Conservation (phyloP, 192 early-diverging fungal species). For the Coemansia sp. region DNA sequence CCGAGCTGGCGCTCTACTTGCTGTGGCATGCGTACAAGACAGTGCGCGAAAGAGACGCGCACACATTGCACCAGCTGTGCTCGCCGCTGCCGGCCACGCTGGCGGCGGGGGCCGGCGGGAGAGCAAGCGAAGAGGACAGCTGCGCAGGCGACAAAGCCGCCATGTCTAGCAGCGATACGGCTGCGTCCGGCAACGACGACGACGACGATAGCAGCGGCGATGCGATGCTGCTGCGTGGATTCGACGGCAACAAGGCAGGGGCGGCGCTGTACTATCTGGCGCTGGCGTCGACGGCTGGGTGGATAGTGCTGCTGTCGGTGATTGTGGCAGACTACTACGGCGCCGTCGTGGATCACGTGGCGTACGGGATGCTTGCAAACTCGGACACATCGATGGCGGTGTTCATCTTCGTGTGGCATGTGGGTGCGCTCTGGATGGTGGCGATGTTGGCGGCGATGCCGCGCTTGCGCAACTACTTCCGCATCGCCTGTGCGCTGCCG, state of each 20-base stretch:
- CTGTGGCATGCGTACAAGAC: slow-evolving; percentile 62
- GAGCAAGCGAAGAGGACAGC: slow-evolving; percentile 4
- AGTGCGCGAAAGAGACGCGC: slow-evolving; percentile 23
- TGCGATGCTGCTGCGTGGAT: slow-evolving; percentile 67
- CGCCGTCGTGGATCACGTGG: slow-evolving; percentile 56
- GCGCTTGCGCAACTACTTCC: slow-evolving; percentile 70
- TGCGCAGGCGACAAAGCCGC: not conserved
- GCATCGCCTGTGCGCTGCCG: slow-evolving; percentile 60
- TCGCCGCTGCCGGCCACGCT: not conserved
- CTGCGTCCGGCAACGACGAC: not conserved
- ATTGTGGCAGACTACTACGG: slow-evolving; percentile 81
- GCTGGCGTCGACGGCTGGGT: slow-evolving; percentile 61
- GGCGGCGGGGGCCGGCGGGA: no score
- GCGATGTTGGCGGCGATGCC: slow-evolving; percentile 51
- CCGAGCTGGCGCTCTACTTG: slow-evolving; percentile 51
- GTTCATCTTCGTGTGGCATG: slow-evolving; percentile 77
- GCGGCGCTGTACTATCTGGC: slow-evolving; percentile 54
- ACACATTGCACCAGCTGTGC: slow-evolving; percentile 26
- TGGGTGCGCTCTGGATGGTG: slow-evolving; percentile 72
- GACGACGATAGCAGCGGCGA: not conserved
- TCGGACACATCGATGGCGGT: slow-evolving; percentile 63
- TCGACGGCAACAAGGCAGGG: slow-evolving; percentile 60
- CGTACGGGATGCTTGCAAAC: slow-evolving; percentile 63
- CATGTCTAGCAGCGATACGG: not conserved
- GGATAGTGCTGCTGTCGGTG: slow-evolving; percentile 67